phyloP scores from a whole-genome alignment of 768 basidiomycete species.

The Leccinum ochraceum region DNA sequence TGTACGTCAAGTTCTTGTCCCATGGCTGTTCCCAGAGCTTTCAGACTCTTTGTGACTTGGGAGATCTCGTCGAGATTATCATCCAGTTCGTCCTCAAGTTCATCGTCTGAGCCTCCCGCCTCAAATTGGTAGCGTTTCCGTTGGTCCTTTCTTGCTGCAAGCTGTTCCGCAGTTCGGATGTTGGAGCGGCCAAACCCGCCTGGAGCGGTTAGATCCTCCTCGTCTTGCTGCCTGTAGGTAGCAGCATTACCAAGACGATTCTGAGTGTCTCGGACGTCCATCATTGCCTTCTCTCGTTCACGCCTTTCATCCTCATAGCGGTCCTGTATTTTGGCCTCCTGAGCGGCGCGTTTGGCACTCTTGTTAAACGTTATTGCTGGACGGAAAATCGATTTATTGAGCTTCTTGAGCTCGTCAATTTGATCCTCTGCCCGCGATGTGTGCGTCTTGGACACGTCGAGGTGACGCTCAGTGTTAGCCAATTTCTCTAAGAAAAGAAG shows the following conservation, averaged over 20 bases:
- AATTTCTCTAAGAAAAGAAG: conserved; percentile 59
- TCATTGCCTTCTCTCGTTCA: conserved; percentile 83
- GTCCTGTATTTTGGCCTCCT: conserved; percentile 79
- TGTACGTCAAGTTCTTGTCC: conserved; percentile 87
- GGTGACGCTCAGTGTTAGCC: conserved; percentile 92
- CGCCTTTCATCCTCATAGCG: conserved; percentile 86
- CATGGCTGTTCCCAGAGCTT: conserved; percentile 78
- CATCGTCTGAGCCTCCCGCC: conserved; percentile 86
- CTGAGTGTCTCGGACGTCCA: conserved; percentile 85
- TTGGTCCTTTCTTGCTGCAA: conserved; percentile 61
- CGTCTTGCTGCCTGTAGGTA: conserved; percentile 55
- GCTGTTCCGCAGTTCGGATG: conserved; percentile 51
- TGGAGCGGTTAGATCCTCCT: conserved; percentile 40
- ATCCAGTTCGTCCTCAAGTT: conserved; percentile 92
- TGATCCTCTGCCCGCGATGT: conserved; percentile 88
- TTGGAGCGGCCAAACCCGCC: conserved; percentile 42
- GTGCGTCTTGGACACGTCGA: conserved; percentile 90
- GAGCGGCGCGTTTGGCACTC: conserved; percentile 82
- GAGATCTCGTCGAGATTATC: conserved; percentile 87
- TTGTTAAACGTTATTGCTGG: conserved; percentile 94
- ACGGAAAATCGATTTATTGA: conserved; percentile 94
- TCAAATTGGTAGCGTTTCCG: conserved; percentile 91
- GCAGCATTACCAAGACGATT: conserved; percentile 78
- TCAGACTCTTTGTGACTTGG: conserved; percentile 74
- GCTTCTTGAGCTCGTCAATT: conserved; percentile 89